A percentile compares a stretch with the other conserved stretches of the same genome.
These are phyloP conservation scores for Coriolopsis trogii DNA, from an alignment of 1,284 basidiomycete genomes.

Conservation along the genomic window DNA sequence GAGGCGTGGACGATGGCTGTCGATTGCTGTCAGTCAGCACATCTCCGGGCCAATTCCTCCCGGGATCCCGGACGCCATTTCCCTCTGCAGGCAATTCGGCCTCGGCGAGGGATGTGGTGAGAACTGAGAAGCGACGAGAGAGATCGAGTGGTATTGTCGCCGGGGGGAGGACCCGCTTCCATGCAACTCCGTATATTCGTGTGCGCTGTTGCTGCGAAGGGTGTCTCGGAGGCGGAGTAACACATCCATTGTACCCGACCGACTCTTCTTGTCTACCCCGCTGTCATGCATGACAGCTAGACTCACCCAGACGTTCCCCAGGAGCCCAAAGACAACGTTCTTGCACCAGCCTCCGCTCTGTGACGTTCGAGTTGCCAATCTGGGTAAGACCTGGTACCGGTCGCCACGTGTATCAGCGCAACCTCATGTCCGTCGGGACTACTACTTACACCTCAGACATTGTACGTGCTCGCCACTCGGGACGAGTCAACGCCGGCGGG, in stretches of 20 bases:
- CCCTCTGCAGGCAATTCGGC: slow-evolving; percentile 9
- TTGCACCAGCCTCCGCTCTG: slow-evolving; percentile 15
- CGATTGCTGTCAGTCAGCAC: slow-evolving; percentile 2
- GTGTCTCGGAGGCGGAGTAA: background rate
- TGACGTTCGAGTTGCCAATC: slow-evolving; percentile 14
- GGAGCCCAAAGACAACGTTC: background rate
- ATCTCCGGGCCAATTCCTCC: slow-evolving; percentile 2
- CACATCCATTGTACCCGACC: slow-evolving; percentile 6
- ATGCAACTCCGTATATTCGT: background rate
- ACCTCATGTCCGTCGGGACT: slow-evolving; percentile 14
- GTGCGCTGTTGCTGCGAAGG: background rate
- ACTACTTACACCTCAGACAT: background rate
- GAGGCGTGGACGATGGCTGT: slow-evolving; percentile 10
- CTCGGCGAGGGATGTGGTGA: slow-evolving; percentile 15
- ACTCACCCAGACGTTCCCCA: too few species aligned
- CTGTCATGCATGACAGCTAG: too few species aligned
- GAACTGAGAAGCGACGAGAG: background rate
- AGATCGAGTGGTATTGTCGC: slow-evolving; percentile 1
- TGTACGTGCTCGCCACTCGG: slow-evolving; percentile 1
- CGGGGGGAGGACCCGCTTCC: slow-evolving; percentile 3
- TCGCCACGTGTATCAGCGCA: slow-evolving; percentile 17
- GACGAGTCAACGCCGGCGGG: too few species aligned
- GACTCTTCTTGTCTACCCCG: slow-evolving; percentile 9
- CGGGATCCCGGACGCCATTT: slow-evolving; percentile 6
- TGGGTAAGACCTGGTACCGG: slow-evolving; percentile 17